Percentiles rank a stretch among this genome's conserved stretches.
Evolutionary conservation across 2,329 filamentous ascomycete species (phyloP).

Genomic region (Nemania serpens): DNA sequence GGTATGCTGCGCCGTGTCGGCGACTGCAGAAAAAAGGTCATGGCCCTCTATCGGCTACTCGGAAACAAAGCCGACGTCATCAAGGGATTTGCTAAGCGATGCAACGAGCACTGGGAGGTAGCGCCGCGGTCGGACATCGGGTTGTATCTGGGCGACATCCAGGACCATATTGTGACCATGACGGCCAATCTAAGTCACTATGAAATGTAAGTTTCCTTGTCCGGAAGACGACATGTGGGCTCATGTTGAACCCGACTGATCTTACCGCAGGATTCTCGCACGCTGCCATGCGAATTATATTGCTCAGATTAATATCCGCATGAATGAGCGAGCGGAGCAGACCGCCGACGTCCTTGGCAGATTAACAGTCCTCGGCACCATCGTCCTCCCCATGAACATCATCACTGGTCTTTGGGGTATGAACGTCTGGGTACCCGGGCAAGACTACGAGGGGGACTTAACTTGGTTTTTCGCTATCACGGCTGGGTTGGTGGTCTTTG

Average conservation of each 20-base stretch:
- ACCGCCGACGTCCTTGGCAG: conserved; percentile 94
- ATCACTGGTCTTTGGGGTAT: conserved; percentile 98
- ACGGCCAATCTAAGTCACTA: conserved; percentile 94
- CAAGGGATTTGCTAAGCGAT: conserved; percentile 97
- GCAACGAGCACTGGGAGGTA: conserved; percentile 97
- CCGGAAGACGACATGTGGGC: not conserved
- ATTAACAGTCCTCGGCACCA: conserved; percentile 93
- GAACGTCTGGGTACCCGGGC: conserved; percentile 96
- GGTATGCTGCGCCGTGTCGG: conserved; percentile 94
- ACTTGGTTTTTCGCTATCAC: conserved; percentile 79
- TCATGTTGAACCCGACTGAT: conserved; percentile 8
- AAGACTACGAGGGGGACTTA: conserved; percentile 76
- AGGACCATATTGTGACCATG: conserved; percentile 99
- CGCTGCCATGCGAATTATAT: conserved; percentile 95
- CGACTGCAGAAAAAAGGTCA: conserved; percentile 95
- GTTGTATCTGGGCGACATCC: conserved; percentile 96
- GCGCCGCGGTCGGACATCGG: conserved; percentile 95
- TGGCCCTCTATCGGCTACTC: conserved; percentile 88
- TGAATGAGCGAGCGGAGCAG: conserved; percentile 97
- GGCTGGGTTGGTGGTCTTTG: conserved; percentile 76
- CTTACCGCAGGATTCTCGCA: conserved; percentile 72
- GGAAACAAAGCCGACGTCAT: conserved; percentile 99
- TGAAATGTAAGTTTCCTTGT: conserved; percentile 72
- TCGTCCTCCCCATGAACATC: conserved; percentile 98
- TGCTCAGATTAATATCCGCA: conserved; percentile 98